phyloP scores from a whole-genome alignment of 2,329 filamentous ascomycete genomes.

The Mollisiaceae sp. region DNA sequence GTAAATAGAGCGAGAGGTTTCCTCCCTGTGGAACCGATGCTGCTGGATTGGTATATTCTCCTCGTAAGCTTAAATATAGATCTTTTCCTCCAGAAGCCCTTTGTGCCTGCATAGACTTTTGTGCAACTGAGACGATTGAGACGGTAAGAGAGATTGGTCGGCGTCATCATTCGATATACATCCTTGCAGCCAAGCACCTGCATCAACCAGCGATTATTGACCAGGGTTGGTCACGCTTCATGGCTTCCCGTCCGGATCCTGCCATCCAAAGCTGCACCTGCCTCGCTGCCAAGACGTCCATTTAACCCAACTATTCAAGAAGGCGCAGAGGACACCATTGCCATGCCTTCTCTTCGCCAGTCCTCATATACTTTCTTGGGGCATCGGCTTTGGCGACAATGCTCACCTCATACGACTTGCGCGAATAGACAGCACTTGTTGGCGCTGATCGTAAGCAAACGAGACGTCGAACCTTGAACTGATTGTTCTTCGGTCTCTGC shows the following conservation, averaged over 20 bases:
- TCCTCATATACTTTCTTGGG: background rate
- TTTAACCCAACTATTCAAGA: constrained; percentile 1
- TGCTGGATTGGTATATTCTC: background rate
- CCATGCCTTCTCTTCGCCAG: background rate
- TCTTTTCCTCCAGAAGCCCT: background rate
- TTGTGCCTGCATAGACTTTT: background rate
- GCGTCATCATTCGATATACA: background rate
- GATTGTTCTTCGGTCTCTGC: background rate
- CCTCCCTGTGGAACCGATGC: background rate
- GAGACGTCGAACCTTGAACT: background rate
- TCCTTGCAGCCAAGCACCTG: background rate
- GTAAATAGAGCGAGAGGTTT: background rate
- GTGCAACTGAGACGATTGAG: background rate
- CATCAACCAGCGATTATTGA: background rate
- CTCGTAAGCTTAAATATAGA: background rate
- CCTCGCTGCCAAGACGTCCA: background rate
- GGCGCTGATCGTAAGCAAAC: constrained; percentile 4
- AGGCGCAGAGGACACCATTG: background rate
- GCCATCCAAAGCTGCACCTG: background rate
- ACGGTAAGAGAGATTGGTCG: background rate
- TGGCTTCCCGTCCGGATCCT: background rate
- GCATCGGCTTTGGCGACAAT: background rate
- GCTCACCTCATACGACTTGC: constrained; percentile 1
- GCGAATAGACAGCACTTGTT: background rate
- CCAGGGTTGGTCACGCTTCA: constrained; percentile 6